Conservation (phyloP, 2,329 filamentous ascomycete genomes). For the Nemania sp. region DNA sequence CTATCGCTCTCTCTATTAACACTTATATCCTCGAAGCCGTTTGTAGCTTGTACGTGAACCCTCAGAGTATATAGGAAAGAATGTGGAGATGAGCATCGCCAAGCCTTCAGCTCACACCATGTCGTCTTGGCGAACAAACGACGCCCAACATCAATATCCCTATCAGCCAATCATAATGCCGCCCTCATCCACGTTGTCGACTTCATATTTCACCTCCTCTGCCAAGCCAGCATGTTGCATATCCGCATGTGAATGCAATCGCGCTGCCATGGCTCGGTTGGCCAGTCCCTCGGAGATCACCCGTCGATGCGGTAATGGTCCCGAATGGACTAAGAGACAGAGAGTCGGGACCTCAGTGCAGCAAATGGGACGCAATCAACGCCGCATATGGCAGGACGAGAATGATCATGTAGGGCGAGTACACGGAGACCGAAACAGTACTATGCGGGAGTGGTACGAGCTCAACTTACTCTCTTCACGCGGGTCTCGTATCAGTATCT, state of each 20-base stretch:
- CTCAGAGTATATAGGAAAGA: not conserved
- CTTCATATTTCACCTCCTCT: conserved; percentile 15
- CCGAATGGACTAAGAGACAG: conserved; percentile 10
- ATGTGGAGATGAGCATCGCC: conserved; percentile 23
- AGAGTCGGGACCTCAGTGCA: conserved; percentile 7
- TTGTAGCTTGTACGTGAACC: not conserved
- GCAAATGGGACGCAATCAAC: not conserved
- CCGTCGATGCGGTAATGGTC: conserved; percentile 17
- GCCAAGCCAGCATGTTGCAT: conserved; percentile 30
- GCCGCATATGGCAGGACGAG: not conserved
- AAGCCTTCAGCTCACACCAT: conserved; percentile 30
- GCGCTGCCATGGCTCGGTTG: conserved; percentile 5
- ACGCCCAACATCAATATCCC: not conserved
- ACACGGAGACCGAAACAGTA: conserved; percentile 5
- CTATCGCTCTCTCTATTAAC: no score
- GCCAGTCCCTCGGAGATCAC: conserved; percentile 20
- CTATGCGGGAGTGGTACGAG: not conserved
- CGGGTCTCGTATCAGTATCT: not conserved
- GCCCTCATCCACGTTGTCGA: conserved; percentile 31
- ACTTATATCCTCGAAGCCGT: not conserved
- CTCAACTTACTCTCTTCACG: not conserved
- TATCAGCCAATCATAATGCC: conserved; percentile 23
- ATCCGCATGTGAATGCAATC: conserved; percentile 23
- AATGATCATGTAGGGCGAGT: not conserved
- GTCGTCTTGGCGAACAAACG: conserved; percentile 26